Percentiles rank a stretch among this genome's conserved stretches.
These are phyloP conservation scores for Solanum gandarillasii DNA, from an alignment of 257 asterid species.

Conservation along the genomic window DNA sequence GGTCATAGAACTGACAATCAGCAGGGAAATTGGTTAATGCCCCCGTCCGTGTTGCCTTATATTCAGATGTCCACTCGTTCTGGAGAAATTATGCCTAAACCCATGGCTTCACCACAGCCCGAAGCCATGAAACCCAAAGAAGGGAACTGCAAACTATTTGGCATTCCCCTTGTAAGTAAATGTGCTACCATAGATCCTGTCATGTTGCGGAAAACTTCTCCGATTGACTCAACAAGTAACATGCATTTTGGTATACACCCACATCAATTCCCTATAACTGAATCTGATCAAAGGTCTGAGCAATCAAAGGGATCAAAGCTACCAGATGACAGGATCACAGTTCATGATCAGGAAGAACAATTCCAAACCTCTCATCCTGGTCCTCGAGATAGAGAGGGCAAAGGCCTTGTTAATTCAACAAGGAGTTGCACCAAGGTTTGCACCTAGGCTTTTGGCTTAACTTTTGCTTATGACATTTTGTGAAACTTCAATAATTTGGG, in stretches of 20 bases:
- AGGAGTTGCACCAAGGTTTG: conserved; percentile 97
- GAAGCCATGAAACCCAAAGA: conserved; percentile 47
- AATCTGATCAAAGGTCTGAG: conserved; percentile 37
- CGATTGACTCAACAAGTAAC: conserved; percentile 17
- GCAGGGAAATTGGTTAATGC: conserved; percentile 63
- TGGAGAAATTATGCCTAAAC: conserved; percentile 39
- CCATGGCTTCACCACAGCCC: conserved; percentile 21
- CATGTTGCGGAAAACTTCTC: conserved; percentile 14
- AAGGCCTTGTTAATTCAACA: conserved; percentile 40
- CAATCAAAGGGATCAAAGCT: conserved; percentile 48
- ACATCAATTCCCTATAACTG: conserved; percentile 31
- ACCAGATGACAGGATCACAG: conserved; percentile 30
- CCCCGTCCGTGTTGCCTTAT: conserved; percentile 50
- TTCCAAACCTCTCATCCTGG: background rate
- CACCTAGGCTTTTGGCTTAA: background rate
- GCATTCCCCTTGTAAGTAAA: conserved; percentile 50
- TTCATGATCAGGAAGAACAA: conserved; percentile 50
- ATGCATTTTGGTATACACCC: conserved; percentile 20
- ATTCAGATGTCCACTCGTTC: conserved; percentile 45
- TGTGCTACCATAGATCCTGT: conserved; percentile 28
- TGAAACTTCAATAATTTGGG: background rate
- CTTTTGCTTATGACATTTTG: background rate
- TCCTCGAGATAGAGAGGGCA: conserved; percentile 45
- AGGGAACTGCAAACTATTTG: conserved; percentile 76
- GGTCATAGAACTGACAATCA: conserved; percentile 43